These are phyloP conservation scores for Shiraia sp. DNA, from an alignment of 2,329 filamentous ascomycete species.

Conservation along the genomic window DNA sequence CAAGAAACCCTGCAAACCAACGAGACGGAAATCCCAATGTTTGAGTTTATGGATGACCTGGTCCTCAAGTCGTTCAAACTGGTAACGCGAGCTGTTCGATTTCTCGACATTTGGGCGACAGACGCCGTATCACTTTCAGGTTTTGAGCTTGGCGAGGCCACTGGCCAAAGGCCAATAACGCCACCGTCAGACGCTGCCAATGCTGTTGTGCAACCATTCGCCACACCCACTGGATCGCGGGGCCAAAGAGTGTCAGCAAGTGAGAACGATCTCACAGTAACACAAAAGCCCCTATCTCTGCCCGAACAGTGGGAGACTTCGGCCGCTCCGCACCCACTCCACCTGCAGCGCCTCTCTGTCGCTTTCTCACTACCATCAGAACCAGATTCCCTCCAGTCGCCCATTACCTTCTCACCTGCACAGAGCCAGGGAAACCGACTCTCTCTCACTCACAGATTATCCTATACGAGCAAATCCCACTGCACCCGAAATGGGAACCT, in stretches of 20 bases:
- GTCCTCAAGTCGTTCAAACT: conserved; percentile 92
- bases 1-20: conserved; percentile 68
- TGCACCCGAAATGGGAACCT: conserved; percentile 69
- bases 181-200: conserved; percentile 44
- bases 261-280: conserved; percentile 33
- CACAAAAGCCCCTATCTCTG: conserved; percentile 39
- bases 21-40: conserved; percentile 53
- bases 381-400: conserved; percentile 37
- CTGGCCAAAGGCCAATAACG: conserved; percentile 41
- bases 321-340: conserved; percentile 35
- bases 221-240: conserved; percentile 26
- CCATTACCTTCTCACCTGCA: conserved; percentile 28
- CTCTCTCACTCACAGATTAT: conserved; percentile 72
- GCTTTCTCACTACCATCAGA: conserved; percentile 46
- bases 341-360: conserved; percentile 36
- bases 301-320: conserved; percentile 32
- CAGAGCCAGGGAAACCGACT: conserved; percentile 49
- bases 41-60: conserved; percentile 86
- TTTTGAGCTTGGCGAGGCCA: conserved; percentile 38
- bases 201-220: conserved; percentile 32
- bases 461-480: conserved; percentile 70
- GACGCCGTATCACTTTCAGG: conserved; percentile 56
- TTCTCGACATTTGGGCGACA: conserved; percentile 81
- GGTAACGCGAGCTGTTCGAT: conserved; percentile 85
- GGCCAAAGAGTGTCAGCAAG: conserved; percentile 51